Percentiles rank a stretch among this genome's conserved stretches.
Evolutionary conservation across 139 green algal species (phyloP).

Genomic region (Coelastrella sp.): DNA sequence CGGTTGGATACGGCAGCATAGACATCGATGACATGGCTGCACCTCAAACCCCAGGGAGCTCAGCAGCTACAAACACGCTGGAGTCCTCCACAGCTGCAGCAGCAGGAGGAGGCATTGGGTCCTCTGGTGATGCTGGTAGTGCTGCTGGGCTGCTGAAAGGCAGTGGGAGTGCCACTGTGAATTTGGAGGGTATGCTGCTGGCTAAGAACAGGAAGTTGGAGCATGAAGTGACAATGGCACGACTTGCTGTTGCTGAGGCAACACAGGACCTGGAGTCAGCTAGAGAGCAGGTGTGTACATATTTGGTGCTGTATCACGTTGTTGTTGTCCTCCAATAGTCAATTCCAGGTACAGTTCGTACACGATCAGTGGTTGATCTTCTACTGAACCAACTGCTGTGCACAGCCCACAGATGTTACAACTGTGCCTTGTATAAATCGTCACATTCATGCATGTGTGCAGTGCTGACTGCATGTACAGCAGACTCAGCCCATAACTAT

Average conservation of each 20-base stretch:
- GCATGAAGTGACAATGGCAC: constrained; percentile 89
- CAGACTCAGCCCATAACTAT: too few relatives aligned
- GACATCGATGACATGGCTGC: constrained; percentile 46
- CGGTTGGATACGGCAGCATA: constrained; percentile 78
- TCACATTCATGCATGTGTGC: too few relatives aligned
- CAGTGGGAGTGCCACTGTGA: constrained; percentile 7
- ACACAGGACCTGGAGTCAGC: constrained; percentile 51
- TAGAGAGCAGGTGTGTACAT: neutral
- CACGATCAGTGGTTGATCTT: too few relatives aligned
- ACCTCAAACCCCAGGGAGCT: neutral
- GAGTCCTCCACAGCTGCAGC: neutral
- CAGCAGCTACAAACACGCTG: neutral
- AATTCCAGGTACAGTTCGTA: too few relatives aligned
- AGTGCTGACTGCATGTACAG: too few relatives aligned
- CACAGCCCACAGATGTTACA: too few relatives aligned
- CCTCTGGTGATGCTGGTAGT: neutral
- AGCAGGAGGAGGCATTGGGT: neutral
- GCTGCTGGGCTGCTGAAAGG: neutral
- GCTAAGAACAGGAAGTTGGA: constrained; percentile 89
- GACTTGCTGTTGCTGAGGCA: constrained; percentile 54
- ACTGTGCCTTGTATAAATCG: too few relatives aligned
- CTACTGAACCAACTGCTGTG: too few relatives aligned
- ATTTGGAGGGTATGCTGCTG: constrained; percentile 86
- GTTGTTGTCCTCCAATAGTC: too few relatives aligned
- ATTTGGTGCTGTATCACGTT: neutral